These are phyloP conservation scores for Comarum palustre DNA, from an alignment of 306 rosid species.

Conservation along the genomic window DNA sequence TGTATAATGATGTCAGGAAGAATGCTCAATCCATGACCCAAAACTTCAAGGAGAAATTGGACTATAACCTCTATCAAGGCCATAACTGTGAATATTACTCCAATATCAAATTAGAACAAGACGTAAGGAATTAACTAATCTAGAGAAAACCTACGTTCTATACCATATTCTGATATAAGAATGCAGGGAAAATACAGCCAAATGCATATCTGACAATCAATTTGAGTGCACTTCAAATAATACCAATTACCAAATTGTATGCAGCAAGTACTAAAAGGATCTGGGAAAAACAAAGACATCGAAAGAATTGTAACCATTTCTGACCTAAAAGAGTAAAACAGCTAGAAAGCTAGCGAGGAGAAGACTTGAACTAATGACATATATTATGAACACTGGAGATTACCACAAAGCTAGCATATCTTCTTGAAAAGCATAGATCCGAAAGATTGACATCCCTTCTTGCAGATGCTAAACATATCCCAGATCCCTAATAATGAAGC, in stretches of 20 bases:
- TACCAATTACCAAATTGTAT: not conserved
- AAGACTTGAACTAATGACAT: not conserved
- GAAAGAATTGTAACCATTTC: not conserved
- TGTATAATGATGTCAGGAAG: not conserved
- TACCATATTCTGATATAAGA: not conserved
- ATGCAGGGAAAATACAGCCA: not conserved
- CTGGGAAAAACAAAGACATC: not conserved
- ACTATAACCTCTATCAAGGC: constrained; percentile 6
- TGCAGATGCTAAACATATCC: not conserved
- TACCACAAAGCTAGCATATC: constrained; percentile 1
- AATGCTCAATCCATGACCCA: constrained; percentile 1
- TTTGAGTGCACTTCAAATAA: not conserved
- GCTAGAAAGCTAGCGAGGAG: not conserved
- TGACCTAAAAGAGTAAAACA: not conserved
- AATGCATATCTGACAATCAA: not conserved
- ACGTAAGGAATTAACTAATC: not conserved
- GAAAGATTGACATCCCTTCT: not conserved
- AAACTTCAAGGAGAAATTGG: too few relatives aligned
- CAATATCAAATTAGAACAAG: not conserved
- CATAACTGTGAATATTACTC: not conserved
- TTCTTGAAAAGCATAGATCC: not conserved
- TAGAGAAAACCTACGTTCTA: not conserved
- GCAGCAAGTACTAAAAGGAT: not conserved
- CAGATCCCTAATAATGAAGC: constrained; percentile 2
- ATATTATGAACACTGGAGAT: not conserved